Percentiles rank a stretch among this genome's conserved stretches.
These are phyloP conservation scores for Penicillium griseofulvum DNA, from an alignment of 2,329 filamentous ascomycete species.

Conservation along the genomic window DNA sequence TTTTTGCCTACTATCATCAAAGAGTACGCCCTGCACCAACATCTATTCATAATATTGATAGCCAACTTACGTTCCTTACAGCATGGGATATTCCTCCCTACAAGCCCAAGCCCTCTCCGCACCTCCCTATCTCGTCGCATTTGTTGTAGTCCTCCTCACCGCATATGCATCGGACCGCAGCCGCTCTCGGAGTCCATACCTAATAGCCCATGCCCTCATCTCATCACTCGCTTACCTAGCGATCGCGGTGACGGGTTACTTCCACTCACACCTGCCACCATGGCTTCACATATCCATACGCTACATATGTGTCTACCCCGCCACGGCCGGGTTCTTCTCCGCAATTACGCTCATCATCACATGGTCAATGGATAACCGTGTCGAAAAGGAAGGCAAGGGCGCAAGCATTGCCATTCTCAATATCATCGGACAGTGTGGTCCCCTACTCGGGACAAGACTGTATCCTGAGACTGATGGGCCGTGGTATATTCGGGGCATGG, in stretches of 20 bases:
- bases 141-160: slow-evolving; percentile 68
- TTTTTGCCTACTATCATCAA: slow-evolving; percentile 79
- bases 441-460: slow-evolving; percentile 65
- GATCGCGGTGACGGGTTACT: slow-evolving; percentile 53
- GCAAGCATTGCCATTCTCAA: slow-evolving; percentile 79
- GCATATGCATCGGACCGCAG: slow-evolving; percentile 69
- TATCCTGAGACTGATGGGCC: slow-evolving; percentile 61
- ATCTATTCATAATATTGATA: background rate
- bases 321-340: slow-evolving; percentile 76
- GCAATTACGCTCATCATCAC: slow-evolving; percentile 81
- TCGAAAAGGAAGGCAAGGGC: slow-evolving; percentile 65
- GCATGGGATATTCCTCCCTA: slow-evolving; percentile 68
- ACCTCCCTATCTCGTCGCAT: slow-evolving; percentile 76
- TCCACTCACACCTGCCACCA: slow-evolving; percentile 37
- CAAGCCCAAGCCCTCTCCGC: slow-evolving; percentile 75
- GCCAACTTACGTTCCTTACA: slow-evolving; percentile 16
- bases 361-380: slow-evolving; percentile 86
- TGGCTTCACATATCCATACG: slow-evolving; percentile 46
- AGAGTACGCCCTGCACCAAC: slow-evolving; percentile 41
- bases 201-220: slow-evolving; percentile 67
- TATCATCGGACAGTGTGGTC: slow-evolving; percentile 75
- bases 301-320: slow-evolving; percentile 76
- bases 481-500: slow-evolving; percentile 63
- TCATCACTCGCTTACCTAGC: slow-evolving; percentile 66
- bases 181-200: slow-evolving; percentile 61